Percentiles rank a stretch among this genome's conserved stretches.
Evolutionary conservation across 805 yeast genomes (phyloP).

Genomic region (Brettanomyces naardenensis): DNA sequence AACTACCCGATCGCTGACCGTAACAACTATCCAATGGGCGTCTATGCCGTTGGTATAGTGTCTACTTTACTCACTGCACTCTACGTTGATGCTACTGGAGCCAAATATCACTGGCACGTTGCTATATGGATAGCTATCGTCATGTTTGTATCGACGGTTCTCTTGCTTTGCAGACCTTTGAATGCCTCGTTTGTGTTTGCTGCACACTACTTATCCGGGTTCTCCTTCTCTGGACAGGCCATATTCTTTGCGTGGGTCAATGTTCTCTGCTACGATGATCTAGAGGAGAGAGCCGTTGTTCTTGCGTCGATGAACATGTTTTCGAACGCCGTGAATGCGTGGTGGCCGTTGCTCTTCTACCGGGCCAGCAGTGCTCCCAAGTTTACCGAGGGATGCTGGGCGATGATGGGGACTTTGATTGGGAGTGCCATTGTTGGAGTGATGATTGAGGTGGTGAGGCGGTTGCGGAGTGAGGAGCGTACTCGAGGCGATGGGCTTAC

Average conservation of each 20-base stretch:
- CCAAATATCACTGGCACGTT: constrained; percentile 12
- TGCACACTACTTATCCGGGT: constrained; percentile 45
- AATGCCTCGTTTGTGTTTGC: constrained; percentile 28
- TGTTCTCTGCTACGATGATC: constrained; percentile 34
- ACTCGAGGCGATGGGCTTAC: too few relatives aligned
- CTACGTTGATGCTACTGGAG: constrained; percentile 30
- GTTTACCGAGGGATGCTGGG: constrained; percentile 40
- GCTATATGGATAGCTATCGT: constrained; percentile 4
- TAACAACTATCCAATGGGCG: constrained; percentile 45
- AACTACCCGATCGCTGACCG: constrained; percentile 34
- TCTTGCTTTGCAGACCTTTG: constrained; percentile 43
- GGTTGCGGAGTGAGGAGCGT: too few relatives aligned
- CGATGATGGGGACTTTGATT: constrained; percentile 46
- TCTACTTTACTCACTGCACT: constrained; percentile 33
- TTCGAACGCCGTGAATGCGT: constrained; percentile 52
- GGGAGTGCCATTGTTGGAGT: constrained; percentile 33
- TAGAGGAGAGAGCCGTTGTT: constrained; percentile 28
- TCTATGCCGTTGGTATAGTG: constrained; percentile 41
- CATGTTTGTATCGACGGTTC: constrained; percentile 31
- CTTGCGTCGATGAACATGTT: constrained; percentile 33
- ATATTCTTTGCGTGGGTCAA: constrained; percentile 46
- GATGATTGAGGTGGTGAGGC: constrained; percentile 35
- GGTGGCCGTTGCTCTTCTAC: constrained; percentile 54
- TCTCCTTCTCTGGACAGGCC: constrained; percentile 49
- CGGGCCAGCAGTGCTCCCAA: constrained; percentile 36